phyloP scores from a whole-genome alignment of 2,329 filamentous ascomycete species.

The Verticillium nubilum region DNA sequence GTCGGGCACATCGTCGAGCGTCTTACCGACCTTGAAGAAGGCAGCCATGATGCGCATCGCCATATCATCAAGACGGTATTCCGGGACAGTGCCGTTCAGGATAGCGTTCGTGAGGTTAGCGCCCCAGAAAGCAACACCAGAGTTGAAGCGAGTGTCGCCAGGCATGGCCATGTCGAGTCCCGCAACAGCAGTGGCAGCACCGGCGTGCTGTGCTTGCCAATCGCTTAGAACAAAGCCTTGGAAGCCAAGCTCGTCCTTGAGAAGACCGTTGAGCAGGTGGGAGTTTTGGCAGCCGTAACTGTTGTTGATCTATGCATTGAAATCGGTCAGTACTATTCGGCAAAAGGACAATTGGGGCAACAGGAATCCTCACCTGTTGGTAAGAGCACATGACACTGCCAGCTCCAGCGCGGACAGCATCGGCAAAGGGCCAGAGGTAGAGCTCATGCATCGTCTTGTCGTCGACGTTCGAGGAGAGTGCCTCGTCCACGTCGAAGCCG shows the following conservation, averaged over 20 bases:
- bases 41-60: constrained; percentile 74
- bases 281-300: constrained; percentile 77
- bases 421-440: constrained; percentile 74
- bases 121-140: constrained; percentile 72
- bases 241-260: constrained; percentile 77
- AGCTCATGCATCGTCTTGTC: constrained; percentile 72
- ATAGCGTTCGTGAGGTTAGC: constrained; percentile 82
- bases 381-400: constrained; percentile 63
- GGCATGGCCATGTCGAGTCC: constrained; percentile 89
- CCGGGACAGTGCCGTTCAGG: constrained; percentile 81
- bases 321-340: background rate
- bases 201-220: constrained; percentile 71
- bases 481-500: constrained; percentile 58
- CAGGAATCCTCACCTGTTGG: constrained; percentile 73
- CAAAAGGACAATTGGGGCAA: constrained; percentile 44
- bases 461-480: constrained; percentile 57
- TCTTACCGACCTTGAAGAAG: constrained; percentile 61
- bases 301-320: constrained; percentile 62
- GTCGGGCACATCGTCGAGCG: constrained; percentile 36
- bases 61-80: constrained; percentile 89
- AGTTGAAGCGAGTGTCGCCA: constrained; percentile 73
- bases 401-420: constrained; percentile 64
- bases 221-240: constrained; percentile 79
- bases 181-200: constrained; percentile 59
- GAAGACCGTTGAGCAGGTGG: constrained; percentile 65